Percentiles rank a stretch among this genome's conserved stretches.
These are phyloP conservation scores for Aspergillus pseudotamarii DNA, from an alignment of 2,329 filamentous ascomycete genomes.

Conservation along the genomic window DNA sequence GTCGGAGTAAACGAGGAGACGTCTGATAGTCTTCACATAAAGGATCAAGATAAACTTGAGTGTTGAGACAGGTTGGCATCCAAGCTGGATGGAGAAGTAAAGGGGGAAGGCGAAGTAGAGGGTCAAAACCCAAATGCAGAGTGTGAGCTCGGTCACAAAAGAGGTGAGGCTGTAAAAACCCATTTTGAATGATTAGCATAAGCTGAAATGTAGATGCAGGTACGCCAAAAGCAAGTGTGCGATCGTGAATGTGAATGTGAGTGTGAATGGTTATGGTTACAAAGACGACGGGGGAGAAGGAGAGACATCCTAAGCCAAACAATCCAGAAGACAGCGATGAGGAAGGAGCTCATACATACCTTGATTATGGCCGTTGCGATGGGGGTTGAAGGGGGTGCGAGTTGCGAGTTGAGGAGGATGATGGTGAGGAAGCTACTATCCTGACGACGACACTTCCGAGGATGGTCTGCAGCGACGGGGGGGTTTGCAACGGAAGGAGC, in stretches of 20 bases:
- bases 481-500: background rate
- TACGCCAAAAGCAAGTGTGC: background rate
- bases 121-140: background rate
- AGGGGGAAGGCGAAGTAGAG: background rate
- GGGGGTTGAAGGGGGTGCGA: too few species aligned
- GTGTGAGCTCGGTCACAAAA: background rate
- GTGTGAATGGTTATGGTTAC: background rate
- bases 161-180: background rate
- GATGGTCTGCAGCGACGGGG: conserved; percentile 15
- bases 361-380: background rate
- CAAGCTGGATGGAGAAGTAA: background rate
- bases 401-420: conserved; percentile 2
- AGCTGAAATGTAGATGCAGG: background rate
- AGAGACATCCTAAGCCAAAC: background rate
- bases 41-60: background rate
- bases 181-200: background rate
- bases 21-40: background rate
- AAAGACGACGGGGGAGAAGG: background rate
- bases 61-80: background rate
- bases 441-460: conserved; percentile 15
- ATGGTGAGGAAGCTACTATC: conserved; percentile 10
- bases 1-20: conserved; percentile 3
- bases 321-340: background rate
- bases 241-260: background rate
- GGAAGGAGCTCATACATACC: background rate